Evolutionary conservation across 1,139 yeast species (phyloP), one percentile per base, ranked within the genome.

Genomic region (Taiozyma sp.): DNA sequence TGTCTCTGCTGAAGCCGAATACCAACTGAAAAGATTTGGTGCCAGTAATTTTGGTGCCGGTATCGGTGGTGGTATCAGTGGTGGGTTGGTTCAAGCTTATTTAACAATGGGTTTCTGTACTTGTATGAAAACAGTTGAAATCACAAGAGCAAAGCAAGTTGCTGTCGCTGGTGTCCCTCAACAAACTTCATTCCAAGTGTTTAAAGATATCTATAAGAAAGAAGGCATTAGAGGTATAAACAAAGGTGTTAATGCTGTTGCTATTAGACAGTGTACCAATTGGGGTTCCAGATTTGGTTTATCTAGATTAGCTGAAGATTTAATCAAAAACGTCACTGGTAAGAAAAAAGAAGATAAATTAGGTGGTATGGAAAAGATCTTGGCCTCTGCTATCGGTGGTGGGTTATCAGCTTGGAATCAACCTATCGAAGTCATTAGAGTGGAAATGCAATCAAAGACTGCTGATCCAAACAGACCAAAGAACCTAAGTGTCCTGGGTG

Each of bases 201-300:
- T 93, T 72, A 80, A 79, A 67, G 95, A 88, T 44, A 91, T 93
- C 56, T 92, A 82, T 70, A 72, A 74, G 49, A 84, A 77, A 57
- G 98, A 93, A 70, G 99, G 99, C 60, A 81, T 93, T 54, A 78
- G 85, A 63, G 99, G 99, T 62, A 90, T 93, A 67, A 93, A 93
- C 73, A 91, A 87, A 74, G 99, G 99, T 68, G 99, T 93, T 56
- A 93, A 93, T 67, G 99, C 99, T n/a, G 98, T 93, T 55, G 98
- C 99, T 34, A 87, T 93, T 62, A 87, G 99, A 73, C 99, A 93
- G 71, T 87, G 91, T 87, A 92, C 98, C 61, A 93, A 93, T 72
- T 93, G 99, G 99, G 99, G 99, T 50, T 90, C 97, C 30, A 80
- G 99, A 68, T 92, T 92, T 67, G 99, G 98, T 40, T 78, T 93